These are phyloP conservation scores for Phtheirospermum japonicum DNA, from an alignment of 257 asterid species.

Conservation along the genomic window DNA sequence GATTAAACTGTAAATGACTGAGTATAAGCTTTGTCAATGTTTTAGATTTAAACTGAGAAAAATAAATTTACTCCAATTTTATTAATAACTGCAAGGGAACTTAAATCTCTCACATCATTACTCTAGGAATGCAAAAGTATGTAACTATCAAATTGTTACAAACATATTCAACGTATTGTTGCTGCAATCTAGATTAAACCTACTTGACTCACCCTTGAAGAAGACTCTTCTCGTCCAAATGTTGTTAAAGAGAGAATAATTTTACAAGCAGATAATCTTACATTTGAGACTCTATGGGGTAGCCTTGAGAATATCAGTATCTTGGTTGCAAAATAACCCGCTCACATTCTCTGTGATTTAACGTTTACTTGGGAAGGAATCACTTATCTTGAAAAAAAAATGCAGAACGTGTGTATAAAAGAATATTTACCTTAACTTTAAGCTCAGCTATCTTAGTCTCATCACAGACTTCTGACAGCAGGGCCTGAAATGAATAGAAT, in stretches of 20 bases:
- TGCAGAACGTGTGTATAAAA: background rate
- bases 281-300: slow-evolving; percentile 2
- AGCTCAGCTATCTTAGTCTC: slow-evolving; percentile 79
- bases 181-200: slow-evolving; percentile 23
- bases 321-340: background rate
- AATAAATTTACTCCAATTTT: background rate
- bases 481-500: slow-evolving; percentile 42
- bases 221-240: background rate
- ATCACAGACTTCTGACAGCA: slow-evolving; percentile 68
- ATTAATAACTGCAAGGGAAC: background rate
- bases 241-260: background rate
- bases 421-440: slow-evolving; percentile 60
- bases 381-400: slow-evolving; percentile 11
- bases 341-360: slow-evolving; percentile 13
- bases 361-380: slow-evolving; percentile 6
- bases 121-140: slow-evolving; percentile 13
- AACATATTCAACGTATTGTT: slow-evolving; percentile 13
- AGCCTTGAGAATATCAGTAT: slow-evolving; percentile 13
- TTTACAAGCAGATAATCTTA: slow-evolving; percentile 1
- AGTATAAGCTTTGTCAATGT: background rate
- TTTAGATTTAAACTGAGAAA: background rate
- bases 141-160: background rate
- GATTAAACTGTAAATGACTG: no score
- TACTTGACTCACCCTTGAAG: slow-evolving; percentile 1
- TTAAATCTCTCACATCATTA: background rate